Percentiles rank a stretch among this genome's conserved stretches.
phyloP scores from a whole-genome alignment of 306 rosid genomes.

The Acacia acuminata region DNA sequence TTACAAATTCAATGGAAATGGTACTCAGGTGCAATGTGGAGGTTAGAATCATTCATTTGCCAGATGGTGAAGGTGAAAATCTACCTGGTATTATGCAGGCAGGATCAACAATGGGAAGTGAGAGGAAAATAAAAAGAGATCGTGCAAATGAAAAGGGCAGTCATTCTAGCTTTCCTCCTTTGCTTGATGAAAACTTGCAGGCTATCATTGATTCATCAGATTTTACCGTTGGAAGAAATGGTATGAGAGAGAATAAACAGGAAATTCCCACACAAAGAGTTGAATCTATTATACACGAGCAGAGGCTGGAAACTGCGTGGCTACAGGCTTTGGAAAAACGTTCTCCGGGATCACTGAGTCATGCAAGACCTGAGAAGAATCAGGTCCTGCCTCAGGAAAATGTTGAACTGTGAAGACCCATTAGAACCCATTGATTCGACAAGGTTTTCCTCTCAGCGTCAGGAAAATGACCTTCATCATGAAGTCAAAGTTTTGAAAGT shows the following conservation, averaged over 20 bases:
- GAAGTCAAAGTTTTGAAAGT: constrained; percentile 57
- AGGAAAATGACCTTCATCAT: constrained; percentile 66
- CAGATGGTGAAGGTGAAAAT: constrained; percentile 64
- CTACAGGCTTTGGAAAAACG: constrained; percentile 87
- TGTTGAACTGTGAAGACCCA: constrained; percentile 54
- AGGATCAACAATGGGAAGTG: constrained; percentile 34
- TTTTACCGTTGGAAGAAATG: constrained; percentile 53
- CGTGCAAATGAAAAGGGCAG: constrained; percentile 41
- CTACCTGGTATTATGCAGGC: constrained; percentile 43
- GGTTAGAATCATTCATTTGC: constrained; percentile 85
- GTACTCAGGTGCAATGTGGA: constrained; percentile 88
- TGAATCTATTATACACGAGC: constrained; percentile 92
- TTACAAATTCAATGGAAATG: constrained; percentile 91
- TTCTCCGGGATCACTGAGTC: constrained; percentile 82
- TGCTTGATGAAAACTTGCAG: constrained; percentile 57
- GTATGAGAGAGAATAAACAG: constrained; percentile 48
- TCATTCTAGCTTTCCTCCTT: constrained; percentile 53
- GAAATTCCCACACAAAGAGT: constrained; percentile 89
- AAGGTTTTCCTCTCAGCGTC: constrained; percentile 62
- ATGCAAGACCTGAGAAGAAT: constrained; percentile 86
- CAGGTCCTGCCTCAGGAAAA: constrained; percentile 94
- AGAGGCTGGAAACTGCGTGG: constrained; percentile 97
- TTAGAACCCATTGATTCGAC: constrained; percentile 59
- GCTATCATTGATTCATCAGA: constrained; percentile 63
- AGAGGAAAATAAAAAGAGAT: constrained; percentile 49